Evolutionary conservation across 78 protist species (phyloP).

Genomic region (Pigoraptor vietnamica): DNA sequence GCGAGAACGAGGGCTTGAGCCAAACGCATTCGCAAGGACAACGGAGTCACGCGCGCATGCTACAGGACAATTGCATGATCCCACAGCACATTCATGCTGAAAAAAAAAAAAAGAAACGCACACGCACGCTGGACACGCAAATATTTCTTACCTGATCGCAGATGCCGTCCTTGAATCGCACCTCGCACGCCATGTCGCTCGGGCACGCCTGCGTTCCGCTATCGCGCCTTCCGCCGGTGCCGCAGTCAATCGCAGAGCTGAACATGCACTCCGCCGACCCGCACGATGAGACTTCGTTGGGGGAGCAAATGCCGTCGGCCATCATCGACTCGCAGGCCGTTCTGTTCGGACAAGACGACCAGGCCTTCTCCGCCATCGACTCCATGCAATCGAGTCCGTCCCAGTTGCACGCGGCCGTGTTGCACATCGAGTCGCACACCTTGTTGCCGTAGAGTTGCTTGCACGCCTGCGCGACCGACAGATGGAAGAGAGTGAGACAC

Average conservation of each 20-base stretch:
- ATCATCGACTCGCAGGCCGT: neutral
- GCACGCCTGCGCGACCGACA: neutral
- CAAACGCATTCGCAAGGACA: neutral
- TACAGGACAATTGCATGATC: too few relatives aligned
- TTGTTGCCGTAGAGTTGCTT: neutral
- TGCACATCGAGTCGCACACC: neutral
- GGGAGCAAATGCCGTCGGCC: neutral
- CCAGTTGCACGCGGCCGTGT: neutral
- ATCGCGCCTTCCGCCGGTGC: neutral
- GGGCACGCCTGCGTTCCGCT: neutral
- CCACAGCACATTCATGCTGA: too few relatives aligned
- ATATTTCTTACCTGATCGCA: too few relatives aligned
- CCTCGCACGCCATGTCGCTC: neutral
- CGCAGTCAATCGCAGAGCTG: neutral
- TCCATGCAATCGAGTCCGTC: constrained; percentile 1
- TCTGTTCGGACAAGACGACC: neutral
- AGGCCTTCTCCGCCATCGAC: neutral
- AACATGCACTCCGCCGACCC: neutral
- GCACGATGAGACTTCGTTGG: neutral
- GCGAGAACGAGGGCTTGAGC: neutral
- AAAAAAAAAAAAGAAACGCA: too few relatives aligned
- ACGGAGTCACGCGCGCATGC: neutral
- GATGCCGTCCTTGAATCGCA: neutral
- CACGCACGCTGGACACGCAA: too few relatives aligned
- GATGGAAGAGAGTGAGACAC: neutral